Evolutionary conservation across 148 eudicot genomes (phyloP), one percentile per base, ranked within the genome.

Genomic region (Vaccinium myrtillus): DNA sequence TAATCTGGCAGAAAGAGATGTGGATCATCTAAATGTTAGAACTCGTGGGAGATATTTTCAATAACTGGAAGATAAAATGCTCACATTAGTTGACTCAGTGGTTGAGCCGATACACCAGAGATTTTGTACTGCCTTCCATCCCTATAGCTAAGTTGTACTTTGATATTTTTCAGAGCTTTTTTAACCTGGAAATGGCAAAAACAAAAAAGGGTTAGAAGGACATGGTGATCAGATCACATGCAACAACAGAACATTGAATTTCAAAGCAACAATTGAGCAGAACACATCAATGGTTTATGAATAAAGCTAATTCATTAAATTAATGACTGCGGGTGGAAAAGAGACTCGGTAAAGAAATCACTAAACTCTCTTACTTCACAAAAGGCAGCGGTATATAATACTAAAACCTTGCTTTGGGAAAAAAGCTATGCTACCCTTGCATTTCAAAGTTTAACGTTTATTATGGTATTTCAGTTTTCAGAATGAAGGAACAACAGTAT

Each of bases 131-230:
- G 82, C 63, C 81, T 93, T 39, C 67, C 84, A 70, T 83, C 91
- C 67, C 36, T 61, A 46, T 91, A 88, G 16, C 0, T 53, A 16
- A 90, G 83, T 81, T 92, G 92, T 30, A 95, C 91, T 49, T 54
- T 90, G 23, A 92, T 30, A 2, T 93, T 92, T 88, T 77, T 94
- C 84, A 96, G 65, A 18, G 91, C 94, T 85, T 63, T 93, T 88
- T 88, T 93, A 5, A 93, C 83, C 98, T 94, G 83, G 2, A 84
- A 54, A 21, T 73, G 54, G 25, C n/a, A 82, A 39, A 58, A 6
- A 77, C 83, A 39, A 58, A 6, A 77, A 9, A 15, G 63, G 63
- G 3, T 39, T 14, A n/a, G 39, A 46, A 21, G 70, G 70, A 30
- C 8, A 5, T 81, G 21, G 7, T 48, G 16, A 2, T 8, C 18